Conservation (phyloP, 495 filamentous ascomycete genomes). For the Hypoxylon fragiforme region DNA sequence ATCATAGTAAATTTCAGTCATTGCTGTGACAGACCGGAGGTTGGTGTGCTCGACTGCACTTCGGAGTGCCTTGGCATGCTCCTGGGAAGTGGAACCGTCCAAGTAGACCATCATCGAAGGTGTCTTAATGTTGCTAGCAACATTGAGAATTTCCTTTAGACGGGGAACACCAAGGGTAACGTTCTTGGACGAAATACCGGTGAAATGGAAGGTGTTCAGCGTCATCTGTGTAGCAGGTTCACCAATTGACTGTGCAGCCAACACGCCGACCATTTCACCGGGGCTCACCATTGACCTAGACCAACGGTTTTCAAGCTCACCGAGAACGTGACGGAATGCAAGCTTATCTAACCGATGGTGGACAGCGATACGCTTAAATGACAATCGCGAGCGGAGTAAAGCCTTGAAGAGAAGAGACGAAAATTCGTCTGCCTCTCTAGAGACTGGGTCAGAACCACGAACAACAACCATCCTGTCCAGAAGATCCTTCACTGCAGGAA, state of each 20-base stretch:
- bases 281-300: constrained; percentile 76
- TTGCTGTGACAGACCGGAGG: constrained; percentile 83
- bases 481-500: constrained; percentile 76
- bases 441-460: constrained; percentile 79
- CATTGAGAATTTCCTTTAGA: constrained; percentile 98
- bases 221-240: constrained; percentile 99
- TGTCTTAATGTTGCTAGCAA: constrained; percentile 97
- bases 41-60: constrained; percentile 94
- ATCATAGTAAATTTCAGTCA: constrained; percentile 97
- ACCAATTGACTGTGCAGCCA: constrained; percentile 97
- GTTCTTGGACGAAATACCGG: constrained; percentile 99
- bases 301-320: constrained; percentile 88
- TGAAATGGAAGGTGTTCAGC: constrained; percentile 99
- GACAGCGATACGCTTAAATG: constrained; percentile 87
- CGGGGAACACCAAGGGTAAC: constrained; percentile 98
- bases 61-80: constrained; percentile 81
- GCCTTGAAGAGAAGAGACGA: constrained; percentile 90
- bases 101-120: constrained; percentile 96
- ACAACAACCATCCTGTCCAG: constrained; percentile 80
- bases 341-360: constrained; percentile 84
- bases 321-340: constrained; percentile 89
- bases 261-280: constrained; percentile 98
- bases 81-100: constrained; percentile 64
- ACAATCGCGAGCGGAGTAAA: constrained; percentile 83
- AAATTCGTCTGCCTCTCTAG: constrained; percentile 82